Base-by-base conservation (phyloP, 163 green algal genomes). In the Volvox carteri region DNA sequence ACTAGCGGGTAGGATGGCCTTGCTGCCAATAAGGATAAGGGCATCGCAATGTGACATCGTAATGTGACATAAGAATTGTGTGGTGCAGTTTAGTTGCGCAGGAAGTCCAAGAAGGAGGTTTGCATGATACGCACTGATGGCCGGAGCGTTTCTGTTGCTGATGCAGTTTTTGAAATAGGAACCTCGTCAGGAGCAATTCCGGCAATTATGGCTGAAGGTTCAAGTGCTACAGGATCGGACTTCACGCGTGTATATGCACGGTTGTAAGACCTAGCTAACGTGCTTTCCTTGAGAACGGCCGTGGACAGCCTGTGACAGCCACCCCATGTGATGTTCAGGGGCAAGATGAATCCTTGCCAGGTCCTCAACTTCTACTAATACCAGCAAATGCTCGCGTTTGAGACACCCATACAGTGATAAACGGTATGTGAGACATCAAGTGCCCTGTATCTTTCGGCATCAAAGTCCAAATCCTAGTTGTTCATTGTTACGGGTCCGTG, bases 71-170 rank as follows among this genome's bases (percentile, higher is more conserved):
- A 75, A 21, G 23, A 74, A 58, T 35, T 78, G 70, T 39, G 56
- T 78, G 70, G 33, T 14, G 37, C 70, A 23, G 70, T 78, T 50
- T 76, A 76, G 67, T 76, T 76, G 33, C 67, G 67, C 67, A 76
- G 67, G 67, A 48, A 76, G 54, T 65, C 54, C 28, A 23, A 65
- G 25, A 23, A 65, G 28, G 54, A 12, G n/a, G 19, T 65, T 65
- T 65, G 54, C 54, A 65, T 65, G 28, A 23, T 65, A 65, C 25
- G 54, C 54, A 65, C 54, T 30, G 8, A 23, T 19, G 28, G 28
- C 28, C 54, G 54, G 54, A 19, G 54, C 28, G 54, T 65, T 11
- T 23, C 12, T 58, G 16, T 25, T 16, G 50, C 50, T 58, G 54
- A 65, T 11, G 54, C 25, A 65, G 54, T 28, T 65, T 65, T 2